Conservation (phyloP, 345 rosid genomes). For the Mercurialis annua region DNA sequence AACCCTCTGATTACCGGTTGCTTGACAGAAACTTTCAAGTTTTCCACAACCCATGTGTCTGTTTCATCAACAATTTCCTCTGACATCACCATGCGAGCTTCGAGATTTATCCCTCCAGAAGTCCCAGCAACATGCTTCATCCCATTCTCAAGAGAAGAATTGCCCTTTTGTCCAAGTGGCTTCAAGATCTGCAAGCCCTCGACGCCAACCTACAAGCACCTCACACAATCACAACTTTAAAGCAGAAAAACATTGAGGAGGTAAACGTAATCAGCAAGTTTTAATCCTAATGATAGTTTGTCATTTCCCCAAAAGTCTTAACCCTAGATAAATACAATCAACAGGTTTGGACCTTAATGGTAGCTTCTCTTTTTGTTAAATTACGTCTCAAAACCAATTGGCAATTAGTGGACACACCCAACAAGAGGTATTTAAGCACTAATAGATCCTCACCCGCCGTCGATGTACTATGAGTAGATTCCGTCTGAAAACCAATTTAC, state of each 20-base stretch:
- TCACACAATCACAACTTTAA: slow-evolving; percentile 10
- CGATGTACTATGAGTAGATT: too few species aligned
- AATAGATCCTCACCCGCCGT: too few species aligned
- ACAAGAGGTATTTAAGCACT: too few species aligned
- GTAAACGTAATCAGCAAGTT: not conserved
- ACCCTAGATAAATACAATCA: too few species aligned
- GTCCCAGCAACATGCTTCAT: slow-evolving; percentile 43
- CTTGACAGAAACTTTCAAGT: slow-evolving; percentile 79
- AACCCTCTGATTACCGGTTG: slow-evolving; percentile 64
- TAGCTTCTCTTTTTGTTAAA: too few species aligned
- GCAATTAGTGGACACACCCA: too few species aligned
- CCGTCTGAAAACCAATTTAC: too few species aligned
- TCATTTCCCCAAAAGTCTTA: too few species aligned
- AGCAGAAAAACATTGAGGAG: slow-evolving; percentile 7
- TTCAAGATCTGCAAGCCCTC: slow-evolving; percentile 83
- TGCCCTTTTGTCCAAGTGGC: slow-evolving; percentile 51
- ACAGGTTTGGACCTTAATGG: too few species aligned
- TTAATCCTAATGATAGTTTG: too few species aligned
- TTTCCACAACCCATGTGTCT: slow-evolving; percentile 75
- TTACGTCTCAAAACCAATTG: not conserved
- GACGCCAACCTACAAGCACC: slow-evolving; percentile 57
- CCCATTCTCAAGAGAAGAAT: slow-evolving; percentile 48
- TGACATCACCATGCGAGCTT: slow-evolving; percentile 56
- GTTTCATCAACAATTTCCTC: slow-evolving; percentile 51
- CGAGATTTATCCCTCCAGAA: slow-evolving; percentile 70